Conservation (phyloP, 345 rosid species). For the Trapa incisa region DNA sequence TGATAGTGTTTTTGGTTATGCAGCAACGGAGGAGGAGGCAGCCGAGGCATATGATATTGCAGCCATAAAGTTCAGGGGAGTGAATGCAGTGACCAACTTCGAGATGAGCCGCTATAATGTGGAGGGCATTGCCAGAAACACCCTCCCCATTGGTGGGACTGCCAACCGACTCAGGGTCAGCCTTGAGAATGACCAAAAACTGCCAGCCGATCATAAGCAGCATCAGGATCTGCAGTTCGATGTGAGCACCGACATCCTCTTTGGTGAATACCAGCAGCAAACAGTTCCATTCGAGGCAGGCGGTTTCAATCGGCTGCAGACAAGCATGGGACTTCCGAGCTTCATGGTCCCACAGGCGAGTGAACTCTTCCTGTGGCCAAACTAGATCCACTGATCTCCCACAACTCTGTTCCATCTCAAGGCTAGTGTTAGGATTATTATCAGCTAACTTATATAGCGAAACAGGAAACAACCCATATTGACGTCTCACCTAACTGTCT, state of each 20-base stretch:
- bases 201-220: slow-evolving; percentile 31
- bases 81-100: slow-evolving; percentile 87
- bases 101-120: slow-evolving; percentile 90
- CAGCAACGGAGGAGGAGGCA: slow-evolving; percentile 98
- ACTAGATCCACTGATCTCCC: not conserved
- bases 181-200: slow-evolving; percentile 62
- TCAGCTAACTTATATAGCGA: not conserved
- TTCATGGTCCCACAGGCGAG: not conserved
- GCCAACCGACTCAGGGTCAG: slow-evolving; percentile 78
- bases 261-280: slow-evolving; percentile 33
- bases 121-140: slow-evolving; percentile 65
- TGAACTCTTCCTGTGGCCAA: slow-evolving; percentile 8
- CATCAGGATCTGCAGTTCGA: slow-evolving; percentile 24
- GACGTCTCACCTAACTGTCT: slow-evolving; percentile 3
- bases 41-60: slow-evolving; percentile 98
- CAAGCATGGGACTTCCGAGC: slow-evolving; percentile 8
- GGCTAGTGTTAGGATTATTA: not conserved
- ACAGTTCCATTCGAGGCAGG: slow-evolving; percentile 37
- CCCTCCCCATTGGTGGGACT: slow-evolving; percentile 75
- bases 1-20: not conserved
- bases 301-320: slow-evolving; percentile 49
- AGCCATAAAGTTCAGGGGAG: slow-evolving; percentile 83
- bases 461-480: not conserved
- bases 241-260: slow-evolving; percentile 40
- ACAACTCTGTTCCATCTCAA: not conserved